Evolutionary conservation across 306 rosid genomes (phyloP).

Genomic region (Hippophae rhamnoides): DNA sequence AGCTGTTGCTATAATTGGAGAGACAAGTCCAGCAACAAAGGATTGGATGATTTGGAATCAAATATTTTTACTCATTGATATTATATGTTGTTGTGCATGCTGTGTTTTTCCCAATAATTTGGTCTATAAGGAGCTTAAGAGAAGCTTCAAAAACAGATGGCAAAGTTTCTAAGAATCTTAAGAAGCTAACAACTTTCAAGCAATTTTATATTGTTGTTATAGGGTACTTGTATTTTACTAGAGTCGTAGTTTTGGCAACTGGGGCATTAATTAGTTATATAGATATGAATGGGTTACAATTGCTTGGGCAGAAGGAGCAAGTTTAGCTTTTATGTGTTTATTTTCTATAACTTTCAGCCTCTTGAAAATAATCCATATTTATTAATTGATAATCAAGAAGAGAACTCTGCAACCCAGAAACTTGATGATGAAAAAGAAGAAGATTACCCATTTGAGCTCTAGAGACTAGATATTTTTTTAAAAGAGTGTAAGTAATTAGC

Average conservation of each 20-base stretch:
- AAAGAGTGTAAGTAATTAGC: no score
- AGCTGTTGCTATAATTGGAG: constrained; percentile 3
- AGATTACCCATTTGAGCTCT: no score
- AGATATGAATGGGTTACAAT: constrained; percentile 1
- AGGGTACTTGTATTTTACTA: constrained; percentile 10
- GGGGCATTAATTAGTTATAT: background rate
- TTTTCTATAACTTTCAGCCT: background rate
- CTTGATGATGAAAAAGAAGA: no score
- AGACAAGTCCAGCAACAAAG: constrained; percentile 2
- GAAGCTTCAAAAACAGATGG: constrained; percentile 13
- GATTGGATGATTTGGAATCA: constrained; percentile 7
- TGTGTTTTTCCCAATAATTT: constrained; percentile 10
- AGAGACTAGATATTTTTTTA: no score
- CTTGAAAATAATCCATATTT: no score
- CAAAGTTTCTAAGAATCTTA: constrained; percentile 7
- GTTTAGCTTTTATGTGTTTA: background rate
- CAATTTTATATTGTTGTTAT: constrained; percentile 9
- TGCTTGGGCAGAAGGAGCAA: constrained; percentile 9
- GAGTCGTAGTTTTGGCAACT: background rate
- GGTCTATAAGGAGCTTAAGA: constrained; percentile 5
- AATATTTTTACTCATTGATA: constrained; percentile 8
- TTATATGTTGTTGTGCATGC: constrained; percentile 9
- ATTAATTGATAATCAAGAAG: no score
- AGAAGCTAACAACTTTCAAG: constrained; percentile 7
- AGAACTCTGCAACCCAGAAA: no score